Conservation (phyloP, 768 basidiomycete species). For the Tylopilus intermedius region DNA sequence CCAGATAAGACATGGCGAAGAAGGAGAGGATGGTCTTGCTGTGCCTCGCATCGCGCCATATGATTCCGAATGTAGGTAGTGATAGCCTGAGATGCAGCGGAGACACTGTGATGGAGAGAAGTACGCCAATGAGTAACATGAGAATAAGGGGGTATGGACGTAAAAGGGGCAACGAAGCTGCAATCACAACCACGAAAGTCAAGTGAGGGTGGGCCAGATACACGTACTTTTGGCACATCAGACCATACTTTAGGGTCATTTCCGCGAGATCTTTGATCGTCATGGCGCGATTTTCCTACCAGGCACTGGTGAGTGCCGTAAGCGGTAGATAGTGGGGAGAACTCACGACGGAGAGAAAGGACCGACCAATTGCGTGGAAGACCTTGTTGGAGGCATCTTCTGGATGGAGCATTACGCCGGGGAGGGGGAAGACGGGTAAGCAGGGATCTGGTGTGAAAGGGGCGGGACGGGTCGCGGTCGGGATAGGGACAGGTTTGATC, state of each 20-base stretch:
- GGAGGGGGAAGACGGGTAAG: slow-evolving; percentile 52
- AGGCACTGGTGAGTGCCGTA: slow-evolving; percentile 8
- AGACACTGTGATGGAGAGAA: slow-evolving; percentile 42
- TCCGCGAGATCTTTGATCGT: slow-evolving; percentile 84
- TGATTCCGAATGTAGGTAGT: slow-evolving; percentile 79
- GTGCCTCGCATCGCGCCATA: slow-evolving; percentile 61
- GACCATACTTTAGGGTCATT: slow-evolving; percentile 56
- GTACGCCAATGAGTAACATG: slow-evolving; percentile 9
- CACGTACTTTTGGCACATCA: slow-evolving; percentile 72
- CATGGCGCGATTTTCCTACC: slow-evolving; percentile 75
- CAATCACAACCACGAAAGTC: slow-evolving; percentile 11
- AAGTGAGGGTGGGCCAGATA: slow-evolving; percentile 3
- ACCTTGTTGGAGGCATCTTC: slow-evolving; percentile 72
- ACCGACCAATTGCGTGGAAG: slow-evolving; percentile 66
- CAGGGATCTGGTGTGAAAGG: slow-evolving; percentile 15
- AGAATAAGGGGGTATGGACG: slow-evolving; percentile 6
- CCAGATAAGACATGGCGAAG: slow-evolving; percentile 70
- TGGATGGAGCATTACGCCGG: slow-evolving; percentile 61
- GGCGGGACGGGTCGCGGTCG: slow-evolving; percentile 18
- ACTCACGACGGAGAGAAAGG: slow-evolving; percentile 70
- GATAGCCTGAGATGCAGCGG: slow-evolving; percentile 77
- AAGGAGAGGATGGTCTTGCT: slow-evolving; percentile 71
- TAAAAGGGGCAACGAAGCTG: slow-evolving; percentile 1
- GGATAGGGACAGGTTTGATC: slow-evolving; percentile 30
- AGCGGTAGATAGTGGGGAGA: slow-evolving; percentile 10